Evolutionary conservation across 2,329 filamentous ascomycete genomes (phyloP).

Genomic region (Pestalotiopsis sp.): DNA sequence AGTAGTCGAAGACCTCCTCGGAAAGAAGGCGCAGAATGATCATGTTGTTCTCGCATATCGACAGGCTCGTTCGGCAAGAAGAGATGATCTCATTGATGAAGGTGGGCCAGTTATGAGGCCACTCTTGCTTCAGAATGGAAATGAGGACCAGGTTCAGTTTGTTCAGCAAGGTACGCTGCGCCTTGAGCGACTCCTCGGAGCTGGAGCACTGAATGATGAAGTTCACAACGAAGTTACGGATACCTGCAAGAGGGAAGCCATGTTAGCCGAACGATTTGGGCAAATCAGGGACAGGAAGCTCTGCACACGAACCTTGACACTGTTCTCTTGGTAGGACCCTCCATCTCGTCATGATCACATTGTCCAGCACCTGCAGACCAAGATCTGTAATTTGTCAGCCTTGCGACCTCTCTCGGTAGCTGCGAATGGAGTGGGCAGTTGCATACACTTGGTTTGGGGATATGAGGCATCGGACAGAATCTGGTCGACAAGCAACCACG

Average conservation of each 20-base stretch:
- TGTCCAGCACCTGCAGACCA: constrained; percentile 93
- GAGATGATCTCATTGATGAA: constrained; percentile 99
- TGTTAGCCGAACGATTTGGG: not conserved
- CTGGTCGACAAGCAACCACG: constrained; percentile 96
- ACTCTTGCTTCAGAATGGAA: constrained; percentile 98
- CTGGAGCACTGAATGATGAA: constrained; percentile 95
- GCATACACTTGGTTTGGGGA: constrained; percentile 92
- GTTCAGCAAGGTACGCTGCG: constrained; percentile 89
- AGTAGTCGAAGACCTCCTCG: constrained; percentile 99
- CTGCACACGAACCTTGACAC: constrained; percentile 71
- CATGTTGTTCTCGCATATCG: constrained; percentile 99
- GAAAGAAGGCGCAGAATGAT: constrained; percentile 92
- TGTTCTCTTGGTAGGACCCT: constrained; percentile 96
- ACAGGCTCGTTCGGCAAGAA: constrained; percentile 91
- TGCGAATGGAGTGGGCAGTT: constrained; percentile 14
- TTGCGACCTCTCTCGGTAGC: constrained; percentile 7
- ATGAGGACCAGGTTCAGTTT: constrained; percentile 98
- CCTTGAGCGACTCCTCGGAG: constrained; percentile 83
- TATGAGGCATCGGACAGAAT: constrained; percentile 93
- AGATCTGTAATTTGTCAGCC: constrained; percentile 63
- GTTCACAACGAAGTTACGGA: constrained; percentile 98
- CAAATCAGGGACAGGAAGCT: not conserved
- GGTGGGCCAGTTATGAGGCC: constrained; percentile 99
- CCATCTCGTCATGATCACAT: constrained; percentile 99
- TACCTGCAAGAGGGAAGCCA: constrained; percentile 59